Percentiles rank a stretch among this genome's conserved stretches.
Evolutionary conservation across 495 filamentous ascomycete genomes (phyloP).

Genomic region (Chaetomium cochliodes): DNA sequence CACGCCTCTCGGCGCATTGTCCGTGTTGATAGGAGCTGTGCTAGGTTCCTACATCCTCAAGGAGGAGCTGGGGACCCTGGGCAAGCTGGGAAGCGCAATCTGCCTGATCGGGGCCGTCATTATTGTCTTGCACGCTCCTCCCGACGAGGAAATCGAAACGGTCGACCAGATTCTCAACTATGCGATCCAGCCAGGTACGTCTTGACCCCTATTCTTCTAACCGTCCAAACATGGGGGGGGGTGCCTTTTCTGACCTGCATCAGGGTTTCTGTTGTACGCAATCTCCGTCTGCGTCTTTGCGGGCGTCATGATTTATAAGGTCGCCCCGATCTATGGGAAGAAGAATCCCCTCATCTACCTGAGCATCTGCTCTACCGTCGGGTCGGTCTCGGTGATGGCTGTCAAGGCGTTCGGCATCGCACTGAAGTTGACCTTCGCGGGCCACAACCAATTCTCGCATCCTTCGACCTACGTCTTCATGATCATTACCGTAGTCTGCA

Average conservation of each 20-base stretch:
- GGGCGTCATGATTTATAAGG: conserved; percentile 89
- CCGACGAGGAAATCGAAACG: conserved; percentile 82
- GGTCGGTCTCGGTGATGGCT: conserved; percentile 96
- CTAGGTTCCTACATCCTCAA: conserved; percentile 91
- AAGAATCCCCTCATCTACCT: conserved; percentile 94
- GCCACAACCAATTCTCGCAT: conserved; percentile 90
- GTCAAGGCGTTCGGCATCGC: conserved; percentile 98
- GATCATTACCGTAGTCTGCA: conserved; percentile 88
- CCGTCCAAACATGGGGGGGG: neutral
- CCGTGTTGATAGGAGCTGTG: conserved; percentile 92
- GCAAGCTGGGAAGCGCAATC: conserved; percentile 92
- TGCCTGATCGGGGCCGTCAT: conserved; percentile 95
- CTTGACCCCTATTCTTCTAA: neutral
- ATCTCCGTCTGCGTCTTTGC: conserved; percentile 72
- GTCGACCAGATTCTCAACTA: conserved; percentile 86
- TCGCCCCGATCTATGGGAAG: conserved; percentile 84
- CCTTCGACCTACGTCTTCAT: conserved; percentile 95
- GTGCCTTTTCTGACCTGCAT: conserved; percentile 32
- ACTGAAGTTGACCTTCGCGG: conserved; percentile 84
- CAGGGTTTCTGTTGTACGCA: conserved; percentile 88
- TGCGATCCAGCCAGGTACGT: conserved; percentile 83
- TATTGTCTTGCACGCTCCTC: conserved; percentile 94
- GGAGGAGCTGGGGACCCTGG: conserved; percentile 81
- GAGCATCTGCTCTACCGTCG: conserved; percentile 95
- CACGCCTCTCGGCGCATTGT: conserved; percentile 87